Conservation (phyloP, 306 rosid genomes). For the Malus orientalis region DNA sequence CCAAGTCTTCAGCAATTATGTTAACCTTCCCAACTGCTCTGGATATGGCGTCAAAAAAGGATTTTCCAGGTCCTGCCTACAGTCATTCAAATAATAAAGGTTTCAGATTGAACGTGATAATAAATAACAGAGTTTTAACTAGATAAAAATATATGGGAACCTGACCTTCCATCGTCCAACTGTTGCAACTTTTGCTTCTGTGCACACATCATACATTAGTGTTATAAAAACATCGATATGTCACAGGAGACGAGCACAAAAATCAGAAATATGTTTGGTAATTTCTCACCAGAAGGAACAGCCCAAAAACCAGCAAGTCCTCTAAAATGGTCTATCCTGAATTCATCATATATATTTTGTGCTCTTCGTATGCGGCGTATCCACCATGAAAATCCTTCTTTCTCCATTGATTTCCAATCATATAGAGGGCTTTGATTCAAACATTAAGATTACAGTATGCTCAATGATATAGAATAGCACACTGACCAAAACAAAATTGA, state of each 20-base stretch:
- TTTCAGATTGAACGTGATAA: constrained; percentile 16
- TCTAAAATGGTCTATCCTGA: constrained; percentile 94
- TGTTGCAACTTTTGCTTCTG: constrained; percentile 88
- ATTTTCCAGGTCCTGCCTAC: constrained; percentile 90
- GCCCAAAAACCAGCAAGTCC: constrained; percentile 96
- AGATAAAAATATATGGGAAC: constrained; percentile 15
- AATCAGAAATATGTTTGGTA: constrained; percentile 3
- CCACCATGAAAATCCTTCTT: constrained; percentile 97
- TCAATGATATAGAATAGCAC: constrained; percentile 6
- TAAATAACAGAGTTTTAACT: constrained; percentile 6
- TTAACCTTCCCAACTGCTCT: constrained; percentile 68
- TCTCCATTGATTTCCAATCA: constrained; percentile 94
- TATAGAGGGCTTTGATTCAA: constrained; percentile 67
- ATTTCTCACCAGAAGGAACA: constrained; percentile 73
- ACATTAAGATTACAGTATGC: constrained; percentile 18
- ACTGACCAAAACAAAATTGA: background rate
- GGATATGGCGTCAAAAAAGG: constrained; percentile 67
- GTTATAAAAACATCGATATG: background rate
- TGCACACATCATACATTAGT: constrained; percentile 28
- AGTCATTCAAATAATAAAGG: constrained; percentile 19
- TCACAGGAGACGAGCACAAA: constrained; percentile 9
- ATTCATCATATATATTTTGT: constrained; percentile 70
- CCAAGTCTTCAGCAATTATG: constrained; percentile 93
- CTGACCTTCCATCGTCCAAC: constrained; percentile 92
- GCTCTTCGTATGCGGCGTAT: constrained; percentile 73